A percentile compares a stretch with the other conserved stretches of the same genome.
phyloP scores from a whole-genome alignment of 176 grass and related monocot species.

The Puccinellia tenuiflora region DNA sequence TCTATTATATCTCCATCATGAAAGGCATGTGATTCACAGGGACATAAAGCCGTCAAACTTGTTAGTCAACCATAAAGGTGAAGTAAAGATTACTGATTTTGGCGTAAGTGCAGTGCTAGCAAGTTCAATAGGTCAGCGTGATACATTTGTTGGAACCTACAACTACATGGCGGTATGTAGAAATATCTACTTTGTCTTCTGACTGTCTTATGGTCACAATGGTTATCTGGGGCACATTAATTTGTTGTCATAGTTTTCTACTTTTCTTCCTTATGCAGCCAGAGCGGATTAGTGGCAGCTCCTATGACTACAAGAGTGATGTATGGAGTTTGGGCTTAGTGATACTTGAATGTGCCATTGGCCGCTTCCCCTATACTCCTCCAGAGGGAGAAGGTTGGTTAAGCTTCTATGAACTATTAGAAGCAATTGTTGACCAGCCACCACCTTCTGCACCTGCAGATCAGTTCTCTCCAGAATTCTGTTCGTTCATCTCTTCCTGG shows the following conservation, averaged over 20 bases:
- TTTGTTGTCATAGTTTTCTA: constrained; percentile 20
- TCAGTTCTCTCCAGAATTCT: constrained; percentile 95
- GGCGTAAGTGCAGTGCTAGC: constrained; percentile 89
- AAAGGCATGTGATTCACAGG: constrained; percentile 95
- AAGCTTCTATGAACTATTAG: constrained; percentile 94
- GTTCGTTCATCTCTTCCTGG: constrained; percentile 87
- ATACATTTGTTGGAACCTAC: constrained; percentile 97
- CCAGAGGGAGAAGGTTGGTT: constrained; percentile 73
- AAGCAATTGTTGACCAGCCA: constrained; percentile 95
- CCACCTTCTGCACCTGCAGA: constrained; percentile 81
- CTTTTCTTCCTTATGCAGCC: constrained; percentile 48
- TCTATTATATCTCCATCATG: constrained; percentile 86
- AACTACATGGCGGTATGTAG: constrained; percentile 95
- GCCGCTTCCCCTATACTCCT: constrained; percentile 83
- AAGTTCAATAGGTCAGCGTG: constrained; percentile 84
- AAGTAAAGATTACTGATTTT: constrained; percentile 95
- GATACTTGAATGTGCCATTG: constrained; percentile 93
- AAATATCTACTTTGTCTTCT: constrained; percentile 3
- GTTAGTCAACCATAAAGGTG: constrained; percentile 88
- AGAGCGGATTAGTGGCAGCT: constrained; percentile 88
- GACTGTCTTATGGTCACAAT: not conserved
- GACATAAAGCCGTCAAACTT: constrained; percentile 96
- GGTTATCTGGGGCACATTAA: constrained; percentile 4
- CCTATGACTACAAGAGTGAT: constrained; percentile 96
- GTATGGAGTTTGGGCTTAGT: constrained; percentile 97